Base-by-base conservation (phyloP, 139 green algal genomes). In the Penium margaritaceum region DNA sequence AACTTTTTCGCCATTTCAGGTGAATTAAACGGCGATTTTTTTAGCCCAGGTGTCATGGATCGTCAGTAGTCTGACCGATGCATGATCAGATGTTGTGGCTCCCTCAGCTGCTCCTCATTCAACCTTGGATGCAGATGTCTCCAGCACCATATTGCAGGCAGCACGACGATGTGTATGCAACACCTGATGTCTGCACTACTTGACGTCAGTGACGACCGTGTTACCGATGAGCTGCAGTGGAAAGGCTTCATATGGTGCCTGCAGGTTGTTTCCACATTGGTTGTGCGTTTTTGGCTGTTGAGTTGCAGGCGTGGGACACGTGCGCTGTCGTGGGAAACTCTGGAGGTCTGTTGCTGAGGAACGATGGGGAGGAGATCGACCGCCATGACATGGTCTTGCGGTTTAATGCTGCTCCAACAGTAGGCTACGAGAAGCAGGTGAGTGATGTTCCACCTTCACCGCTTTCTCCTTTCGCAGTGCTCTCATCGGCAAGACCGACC, bases 251-350 rank as follows among this genome's bases (percentile, higher is more conserved):
- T n/a, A n/a, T n/a, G n/a, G n/a, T n/a, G n/a, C n/a, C n/a, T n/a
- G n/a, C n/a, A n/a, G n/a, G n/a, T 64, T 64, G 35, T 29, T 37
- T 64, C 30, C 55, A 6, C 55, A 29, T 6, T 29, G 55, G 36
- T 37, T 64, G 7, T 29, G 55, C 12, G 6, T 64, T 7, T 32
- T 64, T 37, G 55, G 7, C 37, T 41, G 12, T 69, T 39, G 19
- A 66, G 15, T 17, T 12, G 5, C 32, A 64, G 63, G 32, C 65
- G 24, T 76, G 30, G 29, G 71, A 78, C 5, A 78, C 47, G 15
- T 85, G 79, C 51, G 79, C 79, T 1, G 69, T 85, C 14, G 80
- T 85, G 39, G 80, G 80, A n/a, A 85, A 69, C 38, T 84, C 80
- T n/a, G 80, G 57, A 5, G 27, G 43, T 3, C 63, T 85, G 44